Conservation (phyloP, 768 basidiomycete genomes). For the Gyrodon lividus region DNA sequence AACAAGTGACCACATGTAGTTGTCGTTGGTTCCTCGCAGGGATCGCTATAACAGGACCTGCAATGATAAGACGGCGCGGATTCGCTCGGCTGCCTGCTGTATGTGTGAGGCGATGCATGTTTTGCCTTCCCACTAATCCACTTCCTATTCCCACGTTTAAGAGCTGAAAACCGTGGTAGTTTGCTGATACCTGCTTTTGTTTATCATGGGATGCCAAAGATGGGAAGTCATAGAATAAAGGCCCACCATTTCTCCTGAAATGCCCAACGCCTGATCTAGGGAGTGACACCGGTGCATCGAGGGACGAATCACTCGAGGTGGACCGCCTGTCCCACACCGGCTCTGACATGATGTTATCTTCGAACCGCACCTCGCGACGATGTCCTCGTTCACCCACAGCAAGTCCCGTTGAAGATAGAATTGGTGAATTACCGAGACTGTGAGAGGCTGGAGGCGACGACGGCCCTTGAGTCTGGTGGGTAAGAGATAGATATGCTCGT, state of each 20-base stretch:
- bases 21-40: conserved; percentile 54
- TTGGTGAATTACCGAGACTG: conserved; percentile 25
- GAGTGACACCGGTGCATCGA: conserved; percentile 22
- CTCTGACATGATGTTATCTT: conserved; percentile 33
- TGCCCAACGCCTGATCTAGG: conserved; percentile 11
- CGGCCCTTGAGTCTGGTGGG: conserved; percentile 18
- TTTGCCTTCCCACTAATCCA: conserved; percentile 14
- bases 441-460: conserved; percentile 9
- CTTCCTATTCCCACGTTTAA: conserved; percentile 22
- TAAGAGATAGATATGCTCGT: conserved; percentile 32
- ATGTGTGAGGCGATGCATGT: neutral
- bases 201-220: neutral
- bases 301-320: conserved; percentile 29
- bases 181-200: conserved; percentile 25
- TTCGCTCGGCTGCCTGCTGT: conserved; percentile 12
- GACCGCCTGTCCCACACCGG: conserved; percentile 30
- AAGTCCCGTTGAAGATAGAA: conserved; percentile 33
- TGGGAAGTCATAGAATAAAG: neutral
- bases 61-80: conserved; percentile 39
- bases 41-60: conserved; percentile 47
- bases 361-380: conserved; percentile 34
- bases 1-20: conserved; percentile 67
- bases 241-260: conserved; percentile 23
- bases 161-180: conserved; percentile 31
- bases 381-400: conserved; percentile 25